Evolutionary conservation across 495 filamentous ascomycete genomes (phyloP).

Genomic region (Penicillium salamii): DNA sequence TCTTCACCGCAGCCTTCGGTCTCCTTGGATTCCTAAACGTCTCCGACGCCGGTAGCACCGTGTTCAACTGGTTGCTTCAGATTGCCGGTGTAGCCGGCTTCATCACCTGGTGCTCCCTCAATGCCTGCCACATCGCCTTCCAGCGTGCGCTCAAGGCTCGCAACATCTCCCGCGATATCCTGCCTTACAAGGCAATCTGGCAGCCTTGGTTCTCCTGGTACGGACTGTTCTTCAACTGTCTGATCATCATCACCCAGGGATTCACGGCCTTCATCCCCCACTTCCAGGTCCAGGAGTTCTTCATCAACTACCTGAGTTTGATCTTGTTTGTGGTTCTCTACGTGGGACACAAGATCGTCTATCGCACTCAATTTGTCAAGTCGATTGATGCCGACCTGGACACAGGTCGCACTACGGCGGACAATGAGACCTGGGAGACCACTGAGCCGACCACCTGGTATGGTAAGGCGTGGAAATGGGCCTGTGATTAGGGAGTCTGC

Average conservation of each 20-base stretch:
- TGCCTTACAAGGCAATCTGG: constrained; percentile 57
- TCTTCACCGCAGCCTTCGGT: constrained; percentile 49
- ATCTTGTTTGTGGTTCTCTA: constrained; percentile 60
- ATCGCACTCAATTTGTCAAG: constrained; percentile 39
- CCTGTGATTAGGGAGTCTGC: constrained; percentile 8
- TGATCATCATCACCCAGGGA: constrained; percentile 67
- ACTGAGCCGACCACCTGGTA: constrained; percentile 42
- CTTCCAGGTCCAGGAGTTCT: constrained; percentile 58
- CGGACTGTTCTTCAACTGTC: constrained; percentile 61
- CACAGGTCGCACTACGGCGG: constrained; percentile 38
- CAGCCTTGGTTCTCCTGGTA: constrained; percentile 60
- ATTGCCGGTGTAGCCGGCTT: constrained; percentile 65
- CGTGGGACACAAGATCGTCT: constrained; percentile 55
- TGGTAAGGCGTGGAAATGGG: constrained; percentile 24
- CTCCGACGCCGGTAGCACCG: constrained; percentile 41
- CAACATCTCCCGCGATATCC: constrained; percentile 51
- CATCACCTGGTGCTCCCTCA: constrained; percentile 63
- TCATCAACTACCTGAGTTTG: constrained; percentile 59
- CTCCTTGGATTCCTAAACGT: constrained; percentile 53
- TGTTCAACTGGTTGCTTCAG: constrained; percentile 61
- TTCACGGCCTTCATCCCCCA: constrained; percentile 63
- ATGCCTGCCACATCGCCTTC: constrained; percentile 59
- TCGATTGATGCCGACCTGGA: constrained; percentile 47
- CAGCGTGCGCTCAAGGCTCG: constrained; percentile 56
- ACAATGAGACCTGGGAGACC: constrained; percentile 47